Percentiles rank a stretch among this genome's conserved stretches.
Conservation (phyloP, 208 protist genomes). For the Trypanosoma vivax region DNA sequence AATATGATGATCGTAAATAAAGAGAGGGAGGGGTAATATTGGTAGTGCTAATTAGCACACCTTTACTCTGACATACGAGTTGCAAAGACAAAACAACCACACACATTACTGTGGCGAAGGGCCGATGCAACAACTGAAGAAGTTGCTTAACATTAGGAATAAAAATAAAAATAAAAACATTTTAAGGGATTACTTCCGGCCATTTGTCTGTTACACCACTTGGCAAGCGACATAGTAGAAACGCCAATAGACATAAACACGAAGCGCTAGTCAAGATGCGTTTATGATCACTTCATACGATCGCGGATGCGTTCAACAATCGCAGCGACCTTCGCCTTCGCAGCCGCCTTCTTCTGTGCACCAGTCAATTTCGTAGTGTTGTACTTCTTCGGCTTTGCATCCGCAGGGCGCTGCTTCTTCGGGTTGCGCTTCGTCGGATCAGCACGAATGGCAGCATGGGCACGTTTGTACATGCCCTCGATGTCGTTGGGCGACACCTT, state of each 20-base stretch:
- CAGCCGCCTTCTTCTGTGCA: conserved; percentile 45
- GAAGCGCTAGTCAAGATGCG: neutral
- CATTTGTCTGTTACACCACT: neutral
- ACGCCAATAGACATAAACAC: neutral
- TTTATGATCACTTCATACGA: conserved; percentile 12
- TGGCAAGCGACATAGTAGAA: too few species aligned
- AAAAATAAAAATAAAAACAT: neutral
- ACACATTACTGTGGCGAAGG: neutral
- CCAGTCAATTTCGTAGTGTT: conserved; percentile 42
- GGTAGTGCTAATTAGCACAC: too few species aligned
- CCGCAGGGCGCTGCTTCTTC: conserved; percentile 55
- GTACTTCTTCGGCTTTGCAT: conserved; percentile 32
- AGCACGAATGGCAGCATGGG: conserved; percentile 91
- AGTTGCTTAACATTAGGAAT: too few species aligned
- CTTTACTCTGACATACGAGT: too few species aligned
- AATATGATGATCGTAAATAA: neutral
- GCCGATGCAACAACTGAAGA: neutral
- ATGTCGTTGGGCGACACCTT: conserved; percentile 90
- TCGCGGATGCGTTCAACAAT: conserved; percentile 48
- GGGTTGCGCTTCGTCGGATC: conserved; percentile 79
- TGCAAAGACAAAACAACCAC: too few species aligned
- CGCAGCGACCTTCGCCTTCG: conserved; percentile 60
- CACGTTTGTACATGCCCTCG: conserved; percentile 93
- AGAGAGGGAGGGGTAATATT: neutral
- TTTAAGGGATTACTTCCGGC: neutral